Percentiles rank a stretch among this genome's conserved stretches.
Evolutionary conservation across 805 yeast species (phyloP).

Genomic region (Kodamaea neixiangensis): DNA sequence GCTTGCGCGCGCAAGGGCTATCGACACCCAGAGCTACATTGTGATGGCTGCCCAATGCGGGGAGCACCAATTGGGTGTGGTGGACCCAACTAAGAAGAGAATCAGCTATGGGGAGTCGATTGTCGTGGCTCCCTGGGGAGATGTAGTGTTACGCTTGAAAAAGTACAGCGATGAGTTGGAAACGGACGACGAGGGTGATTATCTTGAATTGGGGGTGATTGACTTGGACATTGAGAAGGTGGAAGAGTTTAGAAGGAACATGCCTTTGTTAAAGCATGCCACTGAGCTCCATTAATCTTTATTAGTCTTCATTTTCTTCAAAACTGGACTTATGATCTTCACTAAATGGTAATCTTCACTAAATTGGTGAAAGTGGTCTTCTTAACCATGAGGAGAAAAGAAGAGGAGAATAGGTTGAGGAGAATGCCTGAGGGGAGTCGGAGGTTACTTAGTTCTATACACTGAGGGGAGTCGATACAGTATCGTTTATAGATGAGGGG

Average conservation of each 20-base stretch:
- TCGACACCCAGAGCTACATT: constrained; percentile 85
- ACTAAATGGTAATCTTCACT: too few relatives aligned
- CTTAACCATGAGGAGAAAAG: background rate
- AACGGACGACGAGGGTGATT: constrained; percentile 33
- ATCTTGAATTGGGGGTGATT: constrained; percentile 52
- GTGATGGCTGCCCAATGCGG: constrained; percentile 91
- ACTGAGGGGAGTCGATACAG: background rate
- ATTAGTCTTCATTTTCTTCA: too few relatives aligned
- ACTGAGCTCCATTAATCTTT: constrained; percentile 14
- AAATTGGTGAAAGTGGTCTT: too few relatives aligned
- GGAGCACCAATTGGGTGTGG: constrained; percentile 49
- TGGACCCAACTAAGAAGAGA: constrained; percentile 43
- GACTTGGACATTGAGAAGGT: constrained; percentile 61
- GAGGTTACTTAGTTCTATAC: background rate
- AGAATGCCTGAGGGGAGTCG: background rate
- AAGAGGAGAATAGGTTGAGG: background rate
- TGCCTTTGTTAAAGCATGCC: constrained; percentile 81
- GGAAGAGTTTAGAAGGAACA: constrained; percentile 55
- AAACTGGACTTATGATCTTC: too few relatives aligned
- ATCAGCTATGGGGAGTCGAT: constrained; percentile 85
- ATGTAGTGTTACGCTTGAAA: constrained; percentile 55
- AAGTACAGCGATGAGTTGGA: constrained; percentile 29
- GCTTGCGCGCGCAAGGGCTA: constrained; percentile 80
- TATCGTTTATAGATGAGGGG: too few relatives aligned
- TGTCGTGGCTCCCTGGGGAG: constrained; percentile 93